Conservation (phyloP, 2,329 filamentous ascomycete species). For the Fusarium sp. region DNA sequence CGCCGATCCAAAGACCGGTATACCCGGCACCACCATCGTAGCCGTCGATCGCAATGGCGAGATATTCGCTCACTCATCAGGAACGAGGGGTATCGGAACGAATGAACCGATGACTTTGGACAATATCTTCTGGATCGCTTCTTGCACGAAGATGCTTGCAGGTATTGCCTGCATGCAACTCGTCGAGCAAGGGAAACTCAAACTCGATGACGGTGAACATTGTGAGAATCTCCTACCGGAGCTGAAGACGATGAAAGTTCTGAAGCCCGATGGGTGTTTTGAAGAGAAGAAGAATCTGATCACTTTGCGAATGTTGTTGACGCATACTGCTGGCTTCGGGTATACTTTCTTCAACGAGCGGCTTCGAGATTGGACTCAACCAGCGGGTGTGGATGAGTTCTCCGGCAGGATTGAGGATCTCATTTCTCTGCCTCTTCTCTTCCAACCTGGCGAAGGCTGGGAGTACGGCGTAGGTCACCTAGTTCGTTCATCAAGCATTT, state of each 20-base stretch:
- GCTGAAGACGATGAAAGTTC: slow-evolving; percentile 59
- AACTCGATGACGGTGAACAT: slow-evolving; percentile 60
- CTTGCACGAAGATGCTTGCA: slow-evolving; percentile 66
- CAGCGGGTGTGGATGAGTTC: slow-evolving; percentile 68
- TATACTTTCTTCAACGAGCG: slow-evolving; percentile 66
- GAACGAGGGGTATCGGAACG: slow-evolving; percentile 56
- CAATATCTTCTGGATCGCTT: slow-evolving; percentile 69
- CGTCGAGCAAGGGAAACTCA: slow-evolving; percentile 62
- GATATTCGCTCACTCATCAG: slow-evolving; percentile 60
- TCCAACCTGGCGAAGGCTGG: slow-evolving; percentile 72
- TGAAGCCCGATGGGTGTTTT: slow-evolving; percentile 52
- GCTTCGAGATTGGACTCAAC: slow-evolving; percentile 59
- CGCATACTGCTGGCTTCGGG: slow-evolving; percentile 66
- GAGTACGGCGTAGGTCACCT: slow-evolving; percentile 64
- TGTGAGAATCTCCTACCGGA: slow-evolving; percentile 62
- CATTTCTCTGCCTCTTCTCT: slow-evolving; percentile 62
- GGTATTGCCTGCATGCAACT: slow-evolving; percentile 67
- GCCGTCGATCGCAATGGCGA: slow-evolving; percentile 62
- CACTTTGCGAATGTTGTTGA: slow-evolving; percentile 68
- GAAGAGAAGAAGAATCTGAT: slow-evolving; percentile 61
- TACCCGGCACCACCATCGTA: slow-evolving; percentile 59
- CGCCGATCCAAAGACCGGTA: slow-evolving; percentile 51
- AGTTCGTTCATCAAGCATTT: accelerated
- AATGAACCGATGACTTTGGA: slow-evolving; percentile 68
- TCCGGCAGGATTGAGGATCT: slow-evolving; percentile 64